These are phyloP conservation scores for Excoecaria cochinchinensis DNA, from an alignment of 345 rosid genomes.

Conservation along the genomic window DNA sequence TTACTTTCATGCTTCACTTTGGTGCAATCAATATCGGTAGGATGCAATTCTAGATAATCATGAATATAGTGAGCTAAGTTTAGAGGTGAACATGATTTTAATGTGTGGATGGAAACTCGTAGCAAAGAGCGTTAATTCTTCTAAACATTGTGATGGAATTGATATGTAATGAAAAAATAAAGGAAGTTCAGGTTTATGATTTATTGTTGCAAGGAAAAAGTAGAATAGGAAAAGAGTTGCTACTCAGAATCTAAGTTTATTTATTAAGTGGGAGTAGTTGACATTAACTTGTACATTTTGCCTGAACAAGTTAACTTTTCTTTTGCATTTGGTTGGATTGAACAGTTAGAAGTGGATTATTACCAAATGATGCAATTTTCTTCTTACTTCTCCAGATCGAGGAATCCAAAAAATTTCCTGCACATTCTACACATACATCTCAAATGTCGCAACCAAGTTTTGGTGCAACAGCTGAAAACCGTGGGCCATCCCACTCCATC, in stretches of 20 bases:
- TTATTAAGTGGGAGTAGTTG: not conserved
- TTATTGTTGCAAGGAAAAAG: not conserved
- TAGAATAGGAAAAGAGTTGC: not conserved
- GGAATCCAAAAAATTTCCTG: constrained; percentile 51
- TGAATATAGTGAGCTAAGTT: not conserved
- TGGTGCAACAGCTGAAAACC: constrained; percentile 40
- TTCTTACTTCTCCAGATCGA: constrained; percentile 59
- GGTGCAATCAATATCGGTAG: not conserved
- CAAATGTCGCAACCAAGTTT: constrained; percentile 44
- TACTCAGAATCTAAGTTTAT: not conserved
- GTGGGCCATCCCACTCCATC: constrained; percentile 33
- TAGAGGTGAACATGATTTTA: not conserved
- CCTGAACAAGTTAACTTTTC: not conserved
- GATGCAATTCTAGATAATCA: not conserved
- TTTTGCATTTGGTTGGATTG: constrained; percentile 1
- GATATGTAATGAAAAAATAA: not conserved
- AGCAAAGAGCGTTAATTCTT: not conserved
- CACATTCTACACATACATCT: constrained; percentile 46
- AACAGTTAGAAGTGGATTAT: not conserved
- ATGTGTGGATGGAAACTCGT: not conserved
- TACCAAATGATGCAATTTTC: constrained; percentile 1
- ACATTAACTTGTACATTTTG: not conserved
- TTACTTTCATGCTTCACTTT: not conserved
- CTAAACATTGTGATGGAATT: not conserved
- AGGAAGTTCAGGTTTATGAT: not conserved